Base-by-base conservation (phyloP, 305 asterid genomes). In the Lippia alba region DNA sequence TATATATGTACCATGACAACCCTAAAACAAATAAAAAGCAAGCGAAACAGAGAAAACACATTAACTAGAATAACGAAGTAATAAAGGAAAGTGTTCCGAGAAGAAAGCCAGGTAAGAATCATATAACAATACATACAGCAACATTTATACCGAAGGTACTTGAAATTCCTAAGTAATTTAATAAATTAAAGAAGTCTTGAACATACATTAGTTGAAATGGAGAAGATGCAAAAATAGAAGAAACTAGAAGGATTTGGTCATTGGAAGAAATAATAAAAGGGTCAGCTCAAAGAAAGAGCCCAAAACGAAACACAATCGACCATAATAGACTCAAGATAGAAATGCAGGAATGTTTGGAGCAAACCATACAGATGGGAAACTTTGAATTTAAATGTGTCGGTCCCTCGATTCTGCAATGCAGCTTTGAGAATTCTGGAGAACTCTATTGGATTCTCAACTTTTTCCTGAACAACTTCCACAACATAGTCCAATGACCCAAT, bases 311-410 rank as follows among this genome's bases (percentile, higher is more conserved):
- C 39, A 41, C 24, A 24, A 61, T 45, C 67, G 70, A 64, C 16
- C 16, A 55, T 8, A 16, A 57, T 64, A 69, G 74, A 72, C 60
- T 55, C 56, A 60, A 67, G 74, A 64, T 40, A 33, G 50, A 18
- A 71, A 64, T 67, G 74, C 32, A 48, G 56, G 41, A 62, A 68
- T 49, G 78, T 1, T 55, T 60, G 74, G 74, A 48, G 70, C 61
- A 71, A 80, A 80, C 75, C 97, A 74, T 95, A 95, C 99, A 95
- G 86, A 86, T 95, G 98, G 73, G 98, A 89, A 67, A 84, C 90
- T 62, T 82, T 83, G 75, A 81, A 77, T 90, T 88, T 92, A 70
- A 73, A 79, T 57, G 71, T 64, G 75, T 92, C 96, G 54, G 83
- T 76, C 81, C 96, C 96, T 78, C 98, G 91, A 73, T 81, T 85